A percentile compares a stretch with the other conserved stretches of the same genome.
Conservation (phyloP, 2,329 filamentous ascomycete species). For the Cercospora nicotianae region DNA sequence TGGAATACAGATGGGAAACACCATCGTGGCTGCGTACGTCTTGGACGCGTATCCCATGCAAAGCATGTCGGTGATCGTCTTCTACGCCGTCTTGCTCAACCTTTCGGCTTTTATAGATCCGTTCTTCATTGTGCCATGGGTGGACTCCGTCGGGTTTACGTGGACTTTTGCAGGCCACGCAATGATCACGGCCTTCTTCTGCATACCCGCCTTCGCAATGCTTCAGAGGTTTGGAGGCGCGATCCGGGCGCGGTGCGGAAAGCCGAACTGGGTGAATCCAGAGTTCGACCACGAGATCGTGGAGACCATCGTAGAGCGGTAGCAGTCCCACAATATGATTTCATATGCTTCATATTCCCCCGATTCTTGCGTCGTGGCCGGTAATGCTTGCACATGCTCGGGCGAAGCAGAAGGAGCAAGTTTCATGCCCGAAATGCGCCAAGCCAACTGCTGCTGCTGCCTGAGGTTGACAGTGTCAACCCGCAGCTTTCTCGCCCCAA, state of each 20-base stretch:
- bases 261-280: constrained; percentile 23
- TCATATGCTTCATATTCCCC: background rate
- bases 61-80: constrained; percentile 26
- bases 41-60: constrained; percentile 24
- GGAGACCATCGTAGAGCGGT: background rate
- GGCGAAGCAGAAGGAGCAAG: background rate
- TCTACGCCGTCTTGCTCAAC: constrained; percentile 26
- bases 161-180: constrained; percentile 26
- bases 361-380: background rate
- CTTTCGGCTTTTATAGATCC: constrained; percentile 24
- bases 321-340: background rate
- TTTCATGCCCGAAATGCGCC: background rate
- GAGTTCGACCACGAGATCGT: constrained; percentile 23
- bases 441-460: too few species aligned
- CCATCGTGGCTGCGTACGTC: constrained; percentile 23
- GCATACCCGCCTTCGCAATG: constrained; percentile 21
- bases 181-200: constrained; percentile 23
- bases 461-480: too few species aligned
- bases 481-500: background rate
- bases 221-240: constrained; percentile 20
- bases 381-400: background rate
- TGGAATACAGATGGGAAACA: constrained; percentile 26
- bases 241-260: constrained; percentile 16
- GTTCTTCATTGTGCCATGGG: constrained; percentile 25
- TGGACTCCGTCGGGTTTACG: constrained; percentile 22